Conservation (phyloP, 2,329 filamentous ascomycete genomes). For the Bipolaris bicolor region DNA sequence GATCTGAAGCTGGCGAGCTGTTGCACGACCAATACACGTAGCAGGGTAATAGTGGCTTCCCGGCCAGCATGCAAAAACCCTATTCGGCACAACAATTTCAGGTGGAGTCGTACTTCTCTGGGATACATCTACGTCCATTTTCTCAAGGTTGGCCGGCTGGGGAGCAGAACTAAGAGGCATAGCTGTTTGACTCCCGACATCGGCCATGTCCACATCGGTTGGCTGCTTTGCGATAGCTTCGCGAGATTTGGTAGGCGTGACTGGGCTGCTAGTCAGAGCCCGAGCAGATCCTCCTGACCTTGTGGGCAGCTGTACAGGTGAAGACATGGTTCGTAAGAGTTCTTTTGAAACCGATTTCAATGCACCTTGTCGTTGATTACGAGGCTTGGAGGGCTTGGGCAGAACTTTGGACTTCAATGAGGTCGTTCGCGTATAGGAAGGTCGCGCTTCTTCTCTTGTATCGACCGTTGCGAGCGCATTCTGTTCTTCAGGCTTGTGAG, state of each 20-base stretch:
- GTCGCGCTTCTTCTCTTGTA: constrained; percentile 25
- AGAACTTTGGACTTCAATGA: constrained; percentile 32
- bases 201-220: constrained; percentile 30
- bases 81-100: constrained; percentile 53
- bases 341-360: constrained; percentile 38
- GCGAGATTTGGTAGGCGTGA: constrained; percentile 18
- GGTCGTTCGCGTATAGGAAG: constrained; percentile 25
- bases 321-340: constrained; percentile 29
- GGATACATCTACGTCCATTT: constrained; percentile 6
- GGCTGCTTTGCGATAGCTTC: neutral
- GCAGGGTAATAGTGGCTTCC: constrained; percentile 65
- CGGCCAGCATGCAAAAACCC: constrained; percentile 65
- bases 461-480: constrained; percentile 41
- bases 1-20: constrained; percentile 52
- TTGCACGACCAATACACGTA: constrained; percentile 59
- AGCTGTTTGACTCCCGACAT: constrained; percentile 23
- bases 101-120: constrained; percentile 23
- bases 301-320: constrained; percentile 19
- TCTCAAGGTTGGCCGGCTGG: constrained; percentile 14
- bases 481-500: constrained; percentile 42
- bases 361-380: constrained; percentile 31
- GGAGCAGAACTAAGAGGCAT: constrained; percentile 30
- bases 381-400: constrained; percentile 21
- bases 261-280: constrained; percentile 15
- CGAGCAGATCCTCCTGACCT: constrained; percentile 9